Base-by-base conservation (phyloP, 805 yeast genomes). In the Sugiyamaella qingdaonensis region DNA sequence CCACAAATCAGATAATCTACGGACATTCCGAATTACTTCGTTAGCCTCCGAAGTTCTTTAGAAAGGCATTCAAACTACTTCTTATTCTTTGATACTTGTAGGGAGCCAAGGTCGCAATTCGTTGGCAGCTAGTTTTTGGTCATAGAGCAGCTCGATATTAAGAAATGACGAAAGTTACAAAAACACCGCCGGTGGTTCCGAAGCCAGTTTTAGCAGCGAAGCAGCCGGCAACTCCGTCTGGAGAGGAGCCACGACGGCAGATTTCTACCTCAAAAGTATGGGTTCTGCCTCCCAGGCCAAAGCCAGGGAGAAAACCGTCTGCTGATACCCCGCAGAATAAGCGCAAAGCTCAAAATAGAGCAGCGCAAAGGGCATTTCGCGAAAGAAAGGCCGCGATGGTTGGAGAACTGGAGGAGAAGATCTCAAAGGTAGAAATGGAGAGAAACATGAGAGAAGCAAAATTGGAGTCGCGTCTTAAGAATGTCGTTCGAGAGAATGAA, bases 341-440 rank as follows among this genome's bases (percentile, higher is more conserved):
- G 67, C 73, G 96, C 51, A 88, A 88, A 68, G 95, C 95, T 2
- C 97, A 87, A 68, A 90, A 90, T 66, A 73, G 97, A 54, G 95
- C 94, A n/a, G 96, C 97, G 19, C 95, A 91, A 73, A 66, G 96
- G 54, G 95, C 97, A 1, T 88, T 88, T 71, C 73, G 97, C 58
- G 95, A 89, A 67, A 76, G 96, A 58, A 73, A 95, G 61, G 95
- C 96, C 16, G 86, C 86, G 32, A 72, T 90, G 49, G 88, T 89
- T 7, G 82, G 81, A 54, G 95, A 86, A 64, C 73, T 91, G 51
- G 96, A 88, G 66, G 79, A 77, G 49, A 82, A 81, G 68, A 75
- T 85, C 53, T 72, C 78, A 64, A 86, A 79, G 62, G 77, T 84
- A 49, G 92, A 86, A 68, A 78, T 79, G 58, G 91, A 81, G 60